Percentiles rank a stretch among this genome's conserved stretches.
These are phyloP conservation scores for Hyphodiscus hymeniophilus DNA, from an alignment of 495 filamentous ascomycete species.

Conservation along the genomic window DNA sequence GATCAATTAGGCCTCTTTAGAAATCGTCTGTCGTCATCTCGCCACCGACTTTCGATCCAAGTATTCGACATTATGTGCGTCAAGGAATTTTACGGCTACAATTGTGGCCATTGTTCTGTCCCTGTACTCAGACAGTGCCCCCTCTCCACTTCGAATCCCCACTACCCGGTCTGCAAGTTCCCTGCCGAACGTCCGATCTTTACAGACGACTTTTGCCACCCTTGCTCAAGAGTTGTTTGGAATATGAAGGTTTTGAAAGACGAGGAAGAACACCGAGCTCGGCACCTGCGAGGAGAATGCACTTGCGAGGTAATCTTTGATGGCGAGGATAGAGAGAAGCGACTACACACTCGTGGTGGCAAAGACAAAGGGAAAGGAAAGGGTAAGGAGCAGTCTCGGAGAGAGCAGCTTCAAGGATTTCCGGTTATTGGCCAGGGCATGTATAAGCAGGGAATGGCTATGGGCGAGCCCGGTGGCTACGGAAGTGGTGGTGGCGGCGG, in stretches of 20 bases:
- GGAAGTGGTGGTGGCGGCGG: not conserved
- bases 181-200: constrained; percentile 15
- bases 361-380: not conserved
- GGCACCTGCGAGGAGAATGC: constrained; percentile 13
- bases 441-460: not conserved
- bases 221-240: constrained; percentile 19
- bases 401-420: not conserved
- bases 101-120: constrained; percentile 22
- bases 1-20: no score
- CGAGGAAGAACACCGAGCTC: constrained; percentile 15
- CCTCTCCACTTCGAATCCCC: constrained; percentile 3
- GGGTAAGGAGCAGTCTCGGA: not conserved
- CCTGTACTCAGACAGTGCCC: constrained; percentile 17
- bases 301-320: constrained; percentile 16
- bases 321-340: constrained; percentile 7
- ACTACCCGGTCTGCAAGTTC: constrained; percentile 16
- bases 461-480: not conserved
- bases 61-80: constrained; percentile 17
- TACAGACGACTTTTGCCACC: constrained; percentile 14
- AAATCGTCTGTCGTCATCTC: no score
- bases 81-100: constrained; percentile 20
- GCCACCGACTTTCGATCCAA: no score
- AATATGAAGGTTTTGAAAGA: constrained; percentile 15
- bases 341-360: not conserved
- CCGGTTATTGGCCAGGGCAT: not conserved